These are phyloP conservation scores for Holtermanniella nyarrowii DNA, from an alignment of 768 basidiomycete species.

Conservation along the genomic window DNA sequence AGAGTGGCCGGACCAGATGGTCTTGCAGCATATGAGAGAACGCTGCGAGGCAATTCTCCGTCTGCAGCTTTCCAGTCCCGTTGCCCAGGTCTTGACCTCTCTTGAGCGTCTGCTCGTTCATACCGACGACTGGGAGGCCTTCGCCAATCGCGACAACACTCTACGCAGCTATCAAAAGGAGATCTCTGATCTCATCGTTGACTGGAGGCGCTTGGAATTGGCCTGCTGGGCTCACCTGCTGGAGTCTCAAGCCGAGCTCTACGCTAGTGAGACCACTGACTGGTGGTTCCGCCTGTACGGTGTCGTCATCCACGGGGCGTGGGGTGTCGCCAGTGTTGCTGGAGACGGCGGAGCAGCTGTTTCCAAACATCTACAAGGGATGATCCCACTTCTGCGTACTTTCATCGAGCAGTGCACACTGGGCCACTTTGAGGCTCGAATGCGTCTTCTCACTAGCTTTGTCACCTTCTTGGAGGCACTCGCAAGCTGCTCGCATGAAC, in stretches of 20 bases:
- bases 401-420: conserved; percentile 67
- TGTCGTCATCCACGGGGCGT: conserved; percentile 53
- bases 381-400: conserved; percentile 68
- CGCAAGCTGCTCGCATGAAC: conserved; percentile 1
- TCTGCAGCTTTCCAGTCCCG: conserved; percentile 56
- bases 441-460: conserved; percentile 63
- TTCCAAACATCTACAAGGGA: conserved; percentile 50
- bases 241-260: conserved; percentile 53
- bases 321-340: conserved; percentile 38
- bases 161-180: conserved; percentile 57
- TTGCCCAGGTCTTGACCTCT: conserved; percentile 70
- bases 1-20: conserved; percentile 97
- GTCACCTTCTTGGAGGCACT: conserved; percentile 36
- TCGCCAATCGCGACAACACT: conserved; percentile 81
- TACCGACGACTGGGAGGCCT: conserved; percentile 92
- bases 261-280: conserved; percentile 47
- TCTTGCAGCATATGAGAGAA: conserved; percentile 68
- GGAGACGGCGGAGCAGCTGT: conserved; percentile 39
- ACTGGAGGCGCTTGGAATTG: conserved; percentile 83
- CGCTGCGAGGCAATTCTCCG: conserved; percentile 59
- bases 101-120: conserved; percentile 77
- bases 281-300: conserved; percentile 95
- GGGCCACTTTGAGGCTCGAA: conserved; percentile 66
- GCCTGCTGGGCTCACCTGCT: conserved; percentile 75
- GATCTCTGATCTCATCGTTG: conserved; percentile 63